Percentiles rank a stretch among this genome's conserved stretches.
phyloP scores from a whole-genome alignment of 768 basidiomycete genomes.

The Tricholomella constricta region DNA sequence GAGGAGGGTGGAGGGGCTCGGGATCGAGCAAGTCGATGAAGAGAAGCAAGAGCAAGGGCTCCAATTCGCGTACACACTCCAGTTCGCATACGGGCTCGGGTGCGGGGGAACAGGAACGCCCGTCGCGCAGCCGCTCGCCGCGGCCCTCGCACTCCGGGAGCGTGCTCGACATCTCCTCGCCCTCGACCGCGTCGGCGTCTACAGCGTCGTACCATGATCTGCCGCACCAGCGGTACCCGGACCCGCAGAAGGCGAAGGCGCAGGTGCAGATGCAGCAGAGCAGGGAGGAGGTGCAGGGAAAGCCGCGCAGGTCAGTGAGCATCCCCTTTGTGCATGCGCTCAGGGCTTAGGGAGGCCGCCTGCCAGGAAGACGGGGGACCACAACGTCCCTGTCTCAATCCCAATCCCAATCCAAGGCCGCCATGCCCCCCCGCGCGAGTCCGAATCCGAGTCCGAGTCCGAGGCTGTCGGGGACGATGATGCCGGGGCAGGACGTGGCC shows the following conservation, averaged over 20 bases:
- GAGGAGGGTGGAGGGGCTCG: constrained; percentile 3
- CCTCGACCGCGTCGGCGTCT: neutral
- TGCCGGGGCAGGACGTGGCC: neutral
- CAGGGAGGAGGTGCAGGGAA: neutral
- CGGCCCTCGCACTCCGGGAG: constrained; percentile 9
- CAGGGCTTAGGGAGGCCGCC: neutral
- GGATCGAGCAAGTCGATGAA: constrained; percentile 2
- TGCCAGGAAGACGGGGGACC: constrained; percentile 16
- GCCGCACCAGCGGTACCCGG: neutral
- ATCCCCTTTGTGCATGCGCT: neutral
- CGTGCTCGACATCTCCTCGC: constrained; percentile 18
- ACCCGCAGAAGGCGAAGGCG: neutral
- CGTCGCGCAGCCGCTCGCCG: constrained; percentile 12
- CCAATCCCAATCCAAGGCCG: no score
- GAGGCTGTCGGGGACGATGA: constrained; percentile 1
- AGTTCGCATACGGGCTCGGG: neutral
- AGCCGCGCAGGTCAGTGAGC: constrained; percentile 3
- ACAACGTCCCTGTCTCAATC: no score
- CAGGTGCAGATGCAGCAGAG: neutral
- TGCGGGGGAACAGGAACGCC: neutral
- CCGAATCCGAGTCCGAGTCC: no score
- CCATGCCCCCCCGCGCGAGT: no score
- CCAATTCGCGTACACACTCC: neutral
- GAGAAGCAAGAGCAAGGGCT: constrained; percentile 8
- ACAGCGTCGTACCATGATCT: neutral